A percentile compares a stretch with the other conserved stretches of the same genome.
phyloP scores from a whole-genome alignment of 352 stramenopile genomes.

The Pythium rhizo-oryzae region DNA sequence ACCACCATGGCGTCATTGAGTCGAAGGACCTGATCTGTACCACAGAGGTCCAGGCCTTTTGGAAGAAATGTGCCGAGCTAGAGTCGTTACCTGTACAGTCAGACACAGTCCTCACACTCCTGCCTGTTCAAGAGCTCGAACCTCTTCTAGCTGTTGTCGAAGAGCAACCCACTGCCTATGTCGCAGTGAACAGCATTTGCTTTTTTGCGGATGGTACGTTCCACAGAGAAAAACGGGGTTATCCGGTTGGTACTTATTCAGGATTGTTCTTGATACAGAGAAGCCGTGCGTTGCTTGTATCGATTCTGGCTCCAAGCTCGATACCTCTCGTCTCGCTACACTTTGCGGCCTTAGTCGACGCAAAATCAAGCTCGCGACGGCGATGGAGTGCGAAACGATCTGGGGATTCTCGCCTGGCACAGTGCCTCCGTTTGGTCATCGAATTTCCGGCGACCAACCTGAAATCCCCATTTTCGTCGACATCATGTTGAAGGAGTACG shows the following conservation, averaged over 20 bases:
- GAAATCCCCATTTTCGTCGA: slow-evolving; percentile 47
- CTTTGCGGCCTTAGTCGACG: slow-evolving; percentile 56
- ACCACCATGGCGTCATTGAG: slow-evolving; percentile 7
- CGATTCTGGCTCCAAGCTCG: slow-evolving; percentile 56
- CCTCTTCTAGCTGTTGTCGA: slow-evolving; percentile 35
- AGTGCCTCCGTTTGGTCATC: slow-evolving; percentile 62
- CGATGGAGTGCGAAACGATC: slow-evolving; percentile 52
- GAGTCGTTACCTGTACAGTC: not conserved
- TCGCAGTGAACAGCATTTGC: slow-evolving; percentile 73
- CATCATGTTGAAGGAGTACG: slow-evolving; percentile 34
- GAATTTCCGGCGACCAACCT: not conserved
- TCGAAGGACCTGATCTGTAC: slow-evolving; percentile 32
- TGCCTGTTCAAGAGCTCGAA: slow-evolving; percentile 40
- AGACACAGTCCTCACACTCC: slow-evolving; percentile 18
- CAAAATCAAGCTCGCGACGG: slow-evolving; percentile 69
- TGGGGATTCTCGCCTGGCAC: slow-evolving; percentile 73
- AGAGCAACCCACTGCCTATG: slow-evolving; percentile 33
- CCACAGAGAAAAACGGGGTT: not conserved
- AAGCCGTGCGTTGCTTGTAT: slow-evolving; percentile 61
- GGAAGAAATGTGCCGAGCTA: slow-evolving; percentile 19
- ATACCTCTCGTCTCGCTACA: slow-evolving; percentile 54
- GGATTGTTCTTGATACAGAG: slow-evolving; percentile 28
- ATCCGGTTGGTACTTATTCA: not conserved
- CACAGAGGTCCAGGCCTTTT: slow-evolving; percentile 38
- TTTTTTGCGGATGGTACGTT: slow-evolving; percentile 67